Percentiles rank a stretch among this genome's conserved stretches.
Conservation (phyloP, 768 basidiomycete genomes). For the Lactarius evosmus region DNA sequence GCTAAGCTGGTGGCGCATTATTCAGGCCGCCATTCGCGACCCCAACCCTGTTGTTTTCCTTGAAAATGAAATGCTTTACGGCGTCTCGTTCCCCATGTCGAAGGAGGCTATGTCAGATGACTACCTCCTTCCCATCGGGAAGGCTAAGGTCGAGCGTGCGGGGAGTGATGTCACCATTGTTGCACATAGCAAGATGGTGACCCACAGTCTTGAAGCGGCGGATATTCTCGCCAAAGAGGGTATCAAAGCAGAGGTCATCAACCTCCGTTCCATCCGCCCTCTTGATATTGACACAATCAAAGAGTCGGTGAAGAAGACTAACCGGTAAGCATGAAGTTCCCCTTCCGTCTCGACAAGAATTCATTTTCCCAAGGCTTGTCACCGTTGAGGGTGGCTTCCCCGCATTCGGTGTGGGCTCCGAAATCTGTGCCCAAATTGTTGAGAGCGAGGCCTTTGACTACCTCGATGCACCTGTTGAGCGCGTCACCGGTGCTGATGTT, state of each 20-base stretch:
- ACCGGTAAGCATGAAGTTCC: slow-evolving; percentile 54
- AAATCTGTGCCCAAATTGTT: slow-evolving; percentile 95
- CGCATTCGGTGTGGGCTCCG: slow-evolving; percentile 95
- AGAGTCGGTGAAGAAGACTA: slow-evolving; percentile 97
- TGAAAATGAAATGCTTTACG: slow-evolving; percentile 99
- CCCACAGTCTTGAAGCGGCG: slow-evolving; percentile 91
- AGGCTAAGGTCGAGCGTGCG: slow-evolving; percentile 92
- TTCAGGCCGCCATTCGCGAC: slow-evolving; percentile 91
- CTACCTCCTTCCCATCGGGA: slow-evolving; percentile 95
- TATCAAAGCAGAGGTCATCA: slow-evolving; percentile 96
- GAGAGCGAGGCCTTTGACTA: slow-evolving; percentile 99
- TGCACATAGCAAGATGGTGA: slow-evolving; percentile 98
- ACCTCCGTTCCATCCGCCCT: slow-evolving; percentile 92
- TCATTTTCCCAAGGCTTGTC: slow-evolving; percentile 57
- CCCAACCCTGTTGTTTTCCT: slow-evolving; percentile 98
- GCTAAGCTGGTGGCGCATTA: background rate
- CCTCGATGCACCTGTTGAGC: slow-evolving; percentile 97
- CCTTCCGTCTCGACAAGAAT: slow-evolving; percentile 1
- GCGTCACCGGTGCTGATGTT: slow-evolving; percentile 95
- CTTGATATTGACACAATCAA: slow-evolving; percentile 98
- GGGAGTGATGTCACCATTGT: slow-evolving; percentile 95
- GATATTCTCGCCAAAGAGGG: slow-evolving; percentile 93
- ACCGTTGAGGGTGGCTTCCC: slow-evolving; percentile 99
- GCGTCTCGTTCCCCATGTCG: slow-evolving; percentile 95
- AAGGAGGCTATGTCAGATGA: slow-evolving; percentile 91